Evolutionary conservation across 2,329 filamentous ascomycete genomes (phyloP), one percentile per base, ranked within the genome.

Genomic region (Trichoderma oligosporum): DNA sequence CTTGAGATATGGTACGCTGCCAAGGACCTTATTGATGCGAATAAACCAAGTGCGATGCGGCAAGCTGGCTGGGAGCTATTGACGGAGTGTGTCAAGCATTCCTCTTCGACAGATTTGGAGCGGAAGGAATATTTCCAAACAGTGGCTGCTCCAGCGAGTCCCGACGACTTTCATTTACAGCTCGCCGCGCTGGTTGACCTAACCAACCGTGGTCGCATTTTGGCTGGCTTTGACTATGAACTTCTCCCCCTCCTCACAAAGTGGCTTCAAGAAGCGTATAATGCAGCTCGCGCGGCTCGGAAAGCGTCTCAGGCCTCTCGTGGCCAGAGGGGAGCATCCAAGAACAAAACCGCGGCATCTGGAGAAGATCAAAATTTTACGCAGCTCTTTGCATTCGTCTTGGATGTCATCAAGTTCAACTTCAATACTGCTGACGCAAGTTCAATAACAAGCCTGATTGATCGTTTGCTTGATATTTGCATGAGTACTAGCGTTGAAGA

Each of bases 401-500:
- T 81, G 57, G 83, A 88, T 61, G 78, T 89, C 54, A 83, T 89
- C 73, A 90, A 89, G 67, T 91, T 89, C 75, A 89, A 86, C 67
- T 87, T 85, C 68, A 87, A 85, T 62, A 79, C 84, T 29, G 83
- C 87, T 22, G 80, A 81, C 61, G 85, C 88, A 61, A 71, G 78
- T 29, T 82, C 86, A 44, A 77, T 88, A 18, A 78, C 78, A 51
- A 75, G 76, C 3, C 72, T 91, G 53, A 81, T 92, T 57, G 78
- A 82, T 57, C 78, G 78, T 11, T 73, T 89, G 7, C 76, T 90
- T 44, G 72, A 76, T 53, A 88, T 91, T 44, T 90, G 87, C 70
- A 80, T 84, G 69, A 82, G 80, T 63, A 91, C 88, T 1, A 84
- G 79, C 48, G 76, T 80, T 27, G 76, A 83, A 47, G 78, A 81